Conservation (phyloP, 768 basidiomycete species). For the Tephrocybe sp. region DNA sequence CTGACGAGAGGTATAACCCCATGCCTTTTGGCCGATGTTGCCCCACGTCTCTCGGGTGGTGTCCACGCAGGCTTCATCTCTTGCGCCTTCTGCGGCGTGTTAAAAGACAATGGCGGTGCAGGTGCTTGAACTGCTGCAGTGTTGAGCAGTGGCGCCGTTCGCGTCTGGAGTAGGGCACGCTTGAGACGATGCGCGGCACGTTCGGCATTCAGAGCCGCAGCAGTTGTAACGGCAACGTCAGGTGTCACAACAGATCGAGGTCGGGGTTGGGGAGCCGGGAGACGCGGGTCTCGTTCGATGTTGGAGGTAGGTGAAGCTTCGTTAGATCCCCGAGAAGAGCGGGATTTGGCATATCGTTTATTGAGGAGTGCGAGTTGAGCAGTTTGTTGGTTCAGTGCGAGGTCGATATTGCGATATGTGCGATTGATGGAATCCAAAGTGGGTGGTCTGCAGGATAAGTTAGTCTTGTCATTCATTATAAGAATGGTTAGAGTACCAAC, state of each 20-base stretch:
- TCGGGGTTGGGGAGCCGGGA: constrained; percentile 34
- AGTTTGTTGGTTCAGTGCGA: constrained; percentile 61
- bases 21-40: constrained; percentile 36
- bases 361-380: constrained; percentile 50
- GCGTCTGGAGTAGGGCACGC: constrained; percentile 54
- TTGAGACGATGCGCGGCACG: constrained; percentile 70
- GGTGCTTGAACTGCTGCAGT: constrained; percentile 40
- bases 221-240: constrained; percentile 69
- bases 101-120: constrained; percentile 32
- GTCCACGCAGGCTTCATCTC: constrained; percentile 20
- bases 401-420: constrained; percentile 82
- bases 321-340: constrained; percentile 26
- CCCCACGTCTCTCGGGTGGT: constrained; percentile 29
- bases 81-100: constrained; percentile 29
- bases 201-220: constrained; percentile 81
- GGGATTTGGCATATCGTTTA: constrained; percentile 50
- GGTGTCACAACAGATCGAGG: constrained; percentile 47
- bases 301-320: neutral
- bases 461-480: neutral
- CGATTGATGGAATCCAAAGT: constrained; percentile 83
- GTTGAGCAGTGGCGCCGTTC: constrained; percentile 68
- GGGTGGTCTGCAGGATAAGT: constrained; percentile 55
- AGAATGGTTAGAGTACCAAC: constrained; percentile 34
- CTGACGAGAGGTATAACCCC: constrained; percentile 34
- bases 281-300: constrained; percentile 37